Conservation (phyloP, 208 protist species). For the Crithidia thermophila region DNA sequence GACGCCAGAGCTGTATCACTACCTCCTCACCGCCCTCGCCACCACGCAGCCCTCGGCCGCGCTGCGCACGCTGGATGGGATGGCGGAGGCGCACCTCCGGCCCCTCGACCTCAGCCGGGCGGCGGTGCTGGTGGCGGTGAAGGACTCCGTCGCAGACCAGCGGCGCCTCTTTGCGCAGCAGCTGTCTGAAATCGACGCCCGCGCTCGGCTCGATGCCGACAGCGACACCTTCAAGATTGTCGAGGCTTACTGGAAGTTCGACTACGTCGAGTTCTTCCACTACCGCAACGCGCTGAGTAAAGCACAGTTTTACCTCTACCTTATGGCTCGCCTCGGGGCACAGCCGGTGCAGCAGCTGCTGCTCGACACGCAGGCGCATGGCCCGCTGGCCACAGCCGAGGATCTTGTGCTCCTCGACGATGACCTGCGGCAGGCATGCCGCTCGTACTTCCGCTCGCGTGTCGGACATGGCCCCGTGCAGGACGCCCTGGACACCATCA, state of each 20-base stretch:
- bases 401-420: slow-evolving; percentile 77
- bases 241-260: slow-evolving; percentile 86
- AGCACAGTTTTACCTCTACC: slow-evolving; percentile 53
- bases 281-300: slow-evolving; percentile 70
- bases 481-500: slow-evolving; percentile 64
- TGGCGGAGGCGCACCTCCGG: slow-evolving; percentile 63
- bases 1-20: slow-evolving; percentile 90
- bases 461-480: slow-evolving; percentile 45
- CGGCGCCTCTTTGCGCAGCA: slow-evolving; percentile 64
- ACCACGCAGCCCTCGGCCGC: slow-evolving; percentile 62
- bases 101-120: slow-evolving; percentile 78
- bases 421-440: slow-evolving; percentile 44
- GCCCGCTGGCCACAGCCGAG: slow-evolving; percentile 17
- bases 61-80: slow-evolving; percentile 71
- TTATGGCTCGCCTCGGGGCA: slow-evolving; percentile 57
- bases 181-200: slow-evolving; percentile 45
- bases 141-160: slow-evolving; percentile 49
- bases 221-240: slow-evolving; percentile 53
- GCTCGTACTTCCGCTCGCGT: slow-evolving; percentile 40
- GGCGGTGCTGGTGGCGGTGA: slow-evolving; percentile 56
- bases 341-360: slow-evolving; percentile 58
- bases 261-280: slow-evolving; percentile 81
- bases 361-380: slow-evolving; percentile 27
- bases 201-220: slow-evolving; percentile 59
- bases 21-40: slow-evolving; percentile 73